These are phyloP conservation scores for Pyrenophora tritici-repentis DNA, from an alignment of 2,329 filamentous ascomycete species.

Conservation along the genomic window DNA sequence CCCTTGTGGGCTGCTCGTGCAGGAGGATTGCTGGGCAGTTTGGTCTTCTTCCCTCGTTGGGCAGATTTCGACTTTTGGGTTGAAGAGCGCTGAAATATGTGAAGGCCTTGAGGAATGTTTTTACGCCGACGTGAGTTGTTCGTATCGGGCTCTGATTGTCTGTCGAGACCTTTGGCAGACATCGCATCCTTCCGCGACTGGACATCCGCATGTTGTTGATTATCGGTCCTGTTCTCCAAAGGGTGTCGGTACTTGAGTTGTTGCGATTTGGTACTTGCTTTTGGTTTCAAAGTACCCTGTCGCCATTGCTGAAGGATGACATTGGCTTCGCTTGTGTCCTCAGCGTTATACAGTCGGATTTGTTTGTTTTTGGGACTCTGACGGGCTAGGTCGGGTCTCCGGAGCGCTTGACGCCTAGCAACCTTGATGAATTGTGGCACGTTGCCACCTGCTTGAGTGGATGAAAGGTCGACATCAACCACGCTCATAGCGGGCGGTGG, in stretches of 20 bases:
- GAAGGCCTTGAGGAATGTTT: slow-evolving; percentile 11
- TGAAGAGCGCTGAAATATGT: slow-evolving; percentile 16
- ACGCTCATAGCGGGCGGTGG: slow-evolving; percentile 53
- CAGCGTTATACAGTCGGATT: slow-evolving; percentile 56
- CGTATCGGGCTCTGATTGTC: not conserved
- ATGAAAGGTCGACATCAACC: slow-evolving; percentile 54
- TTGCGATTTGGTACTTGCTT: slow-evolving; percentile 6
- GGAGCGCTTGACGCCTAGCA: slow-evolving; percentile 58
- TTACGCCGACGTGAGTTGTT: slow-evolving; percentile 2
- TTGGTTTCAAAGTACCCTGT: slow-evolving; percentile 46
- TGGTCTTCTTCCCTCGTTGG: slow-evolving; percentile 2
- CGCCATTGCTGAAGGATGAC: slow-evolving; percentile 57
- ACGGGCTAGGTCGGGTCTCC: slow-evolving; percentile 54
- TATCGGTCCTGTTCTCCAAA: slow-evolving; percentile 23
- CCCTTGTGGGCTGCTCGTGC: slow-evolving; percentile 1
- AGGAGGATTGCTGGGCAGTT: not conserved
- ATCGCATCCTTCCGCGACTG: not conserved
- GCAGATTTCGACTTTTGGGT: not conserved
- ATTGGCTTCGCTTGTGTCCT: slow-evolving; percentile 62
- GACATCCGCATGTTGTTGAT: slow-evolving; percentile 21
- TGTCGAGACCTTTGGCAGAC: slow-evolving; percentile 2
- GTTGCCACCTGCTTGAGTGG: slow-evolving; percentile 29
- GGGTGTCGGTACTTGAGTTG: slow-evolving; percentile 14
- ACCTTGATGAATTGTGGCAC: slow-evolving; percentile 61
- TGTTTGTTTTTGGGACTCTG: slow-evolving; percentile 59